phyloP scores from a whole-genome alignment of 306 rosid genomes.

The Glycine tomentella region DNA sequence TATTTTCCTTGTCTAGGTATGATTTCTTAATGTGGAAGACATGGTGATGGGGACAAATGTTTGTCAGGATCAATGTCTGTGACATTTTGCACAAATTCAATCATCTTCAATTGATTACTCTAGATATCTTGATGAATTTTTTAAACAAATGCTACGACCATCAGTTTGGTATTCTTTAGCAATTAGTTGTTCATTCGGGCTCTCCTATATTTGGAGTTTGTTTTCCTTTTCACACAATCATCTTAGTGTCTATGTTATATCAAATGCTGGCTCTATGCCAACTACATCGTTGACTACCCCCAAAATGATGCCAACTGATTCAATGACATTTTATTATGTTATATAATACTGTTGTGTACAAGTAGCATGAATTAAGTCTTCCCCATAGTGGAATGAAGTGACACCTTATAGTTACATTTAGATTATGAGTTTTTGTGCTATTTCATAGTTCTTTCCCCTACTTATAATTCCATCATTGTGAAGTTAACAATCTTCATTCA shows the following conservation, averaged over 20 bases:
- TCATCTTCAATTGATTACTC: no score
- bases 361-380: no score
- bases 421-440: no score
- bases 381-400: no score
- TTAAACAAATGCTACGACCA: conserved; percentile 21
- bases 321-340: neutral
- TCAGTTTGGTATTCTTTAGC: neutral
- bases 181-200: neutral
- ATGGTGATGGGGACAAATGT: conserved; percentile 5
- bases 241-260: neutral
- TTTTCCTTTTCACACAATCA: conserved; percentile 7
- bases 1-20: no score
- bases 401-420: no score
- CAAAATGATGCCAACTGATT: neutral
- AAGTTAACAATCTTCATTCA: no score
- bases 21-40: no score
- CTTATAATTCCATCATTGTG: no score
- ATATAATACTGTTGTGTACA: neutral
- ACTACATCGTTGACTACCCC: neutral
- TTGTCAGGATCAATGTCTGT: neutral
- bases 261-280: conserved; percentile 13
- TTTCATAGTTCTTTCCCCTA: no score
- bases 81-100: conserved; percentile 16
- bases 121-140: no score
- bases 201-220: conserved; percentile 6